These are phyloP conservation scores for Aspergillus caelatus DNA, from an alignment of 2,329 filamentous ascomycete species.

Conservation along the genomic window DNA sequence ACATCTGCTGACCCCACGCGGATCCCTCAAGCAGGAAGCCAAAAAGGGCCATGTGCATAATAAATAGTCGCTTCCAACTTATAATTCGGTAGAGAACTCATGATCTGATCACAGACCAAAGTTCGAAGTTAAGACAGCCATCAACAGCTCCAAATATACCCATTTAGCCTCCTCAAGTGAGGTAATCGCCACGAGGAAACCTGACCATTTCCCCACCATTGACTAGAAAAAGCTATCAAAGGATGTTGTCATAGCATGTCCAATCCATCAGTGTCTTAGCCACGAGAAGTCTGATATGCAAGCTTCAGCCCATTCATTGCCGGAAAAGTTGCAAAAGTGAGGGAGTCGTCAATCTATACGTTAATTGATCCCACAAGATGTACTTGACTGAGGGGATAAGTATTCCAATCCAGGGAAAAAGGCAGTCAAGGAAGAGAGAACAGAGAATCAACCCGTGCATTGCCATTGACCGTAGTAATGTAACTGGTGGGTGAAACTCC, in stretches of 20 bases:
- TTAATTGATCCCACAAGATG: neutral
- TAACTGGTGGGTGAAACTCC: neutral
- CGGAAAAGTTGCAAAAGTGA: neutral
- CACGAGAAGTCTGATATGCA: neutral
- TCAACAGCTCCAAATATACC: neutral
- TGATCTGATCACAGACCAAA: conserved; percentile 21
- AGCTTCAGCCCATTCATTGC: neutral
- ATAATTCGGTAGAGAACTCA: conserved; percentile 10
- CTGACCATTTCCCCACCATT: neutral
- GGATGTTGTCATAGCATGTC: neutral
- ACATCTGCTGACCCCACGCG: conserved; percentile 22
- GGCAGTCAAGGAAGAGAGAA: neutral
- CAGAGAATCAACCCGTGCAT: neutral
- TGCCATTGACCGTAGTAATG: neutral
- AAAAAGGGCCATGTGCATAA: conserved; percentile 18
- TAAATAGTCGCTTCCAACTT: conserved; percentile 14
- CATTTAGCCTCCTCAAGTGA: conserved; percentile 2
- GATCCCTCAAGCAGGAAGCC: conserved; percentile 10
- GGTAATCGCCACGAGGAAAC: neutral
- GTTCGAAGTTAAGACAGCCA: conserved; percentile 2
- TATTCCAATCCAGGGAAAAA: neutral
- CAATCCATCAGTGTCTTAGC: neutral
- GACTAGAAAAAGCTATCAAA: neutral
- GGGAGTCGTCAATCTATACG: neutral
- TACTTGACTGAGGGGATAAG: neutral